Conservation (phyloP, 352 stramenopile species). For the Globisporangium megalacanthum region DNA sequence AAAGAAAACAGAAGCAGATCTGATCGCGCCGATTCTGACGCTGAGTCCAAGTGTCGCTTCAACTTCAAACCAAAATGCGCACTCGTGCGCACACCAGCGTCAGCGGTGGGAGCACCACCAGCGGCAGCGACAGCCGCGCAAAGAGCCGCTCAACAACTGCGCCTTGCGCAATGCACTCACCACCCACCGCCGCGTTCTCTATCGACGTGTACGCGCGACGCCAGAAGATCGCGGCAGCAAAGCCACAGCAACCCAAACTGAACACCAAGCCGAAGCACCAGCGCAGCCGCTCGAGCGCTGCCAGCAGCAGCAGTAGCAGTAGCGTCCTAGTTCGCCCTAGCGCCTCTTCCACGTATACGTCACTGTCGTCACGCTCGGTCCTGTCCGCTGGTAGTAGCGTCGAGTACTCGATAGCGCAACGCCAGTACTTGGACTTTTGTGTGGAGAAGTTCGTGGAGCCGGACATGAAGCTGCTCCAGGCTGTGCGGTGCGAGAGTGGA, state of each 20-base stretch:
- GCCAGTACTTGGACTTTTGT: slow-evolving; percentile 51
- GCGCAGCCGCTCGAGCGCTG: slow-evolving; percentile 3
- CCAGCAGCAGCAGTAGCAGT: neutral
- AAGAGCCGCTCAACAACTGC: too few relatives aligned
- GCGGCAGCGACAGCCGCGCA: neutral
- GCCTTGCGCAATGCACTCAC: neutral
- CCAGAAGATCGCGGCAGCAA: slow-evolving; percentile 34
- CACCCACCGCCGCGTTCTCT: slow-evolving; percentile 24
- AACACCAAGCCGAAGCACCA: slow-evolving; percentile 5
- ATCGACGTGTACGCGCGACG: slow-evolving; percentile 60
- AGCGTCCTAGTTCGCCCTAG: neutral
- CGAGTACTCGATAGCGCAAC: slow-evolving; percentile 33
- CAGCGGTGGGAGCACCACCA: neutral
- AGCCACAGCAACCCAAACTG: slow-evolving; percentile 4
- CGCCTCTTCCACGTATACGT: too few relatives aligned
- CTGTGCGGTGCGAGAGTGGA: slow-evolving; percentile 17
- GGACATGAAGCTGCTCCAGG: slow-evolving; percentile 35
- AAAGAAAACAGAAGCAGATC: too few relatives aligned
- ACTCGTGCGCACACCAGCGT: neutral
- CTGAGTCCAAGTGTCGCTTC: neutral
- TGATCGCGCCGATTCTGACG: too few relatives aligned
- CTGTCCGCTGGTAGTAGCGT: neutral
- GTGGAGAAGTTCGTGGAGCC: slow-evolving; percentile 47
- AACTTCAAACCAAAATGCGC: neutral
- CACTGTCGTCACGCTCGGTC: neutral